Evolutionary conservation across 495 filamentous ascomycete genomes (phyloP), one percentile per base, ranked within the genome.

Genomic region (Ascodesmis nigricans): DNA sequence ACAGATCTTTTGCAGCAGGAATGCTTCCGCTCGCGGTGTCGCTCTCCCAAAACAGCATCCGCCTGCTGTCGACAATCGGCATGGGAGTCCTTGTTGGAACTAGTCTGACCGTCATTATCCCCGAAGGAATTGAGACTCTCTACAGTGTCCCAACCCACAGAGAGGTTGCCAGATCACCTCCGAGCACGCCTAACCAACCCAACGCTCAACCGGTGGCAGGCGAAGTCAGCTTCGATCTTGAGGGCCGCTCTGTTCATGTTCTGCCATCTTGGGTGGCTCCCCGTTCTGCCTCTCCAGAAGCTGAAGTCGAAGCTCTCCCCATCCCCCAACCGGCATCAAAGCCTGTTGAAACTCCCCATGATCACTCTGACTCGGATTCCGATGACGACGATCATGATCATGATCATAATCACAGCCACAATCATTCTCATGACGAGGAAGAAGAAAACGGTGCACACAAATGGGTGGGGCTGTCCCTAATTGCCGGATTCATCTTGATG

Each of bases 61-160:
- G 87, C 49, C 55, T 93, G 22, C 78, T 95, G 53, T 82, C 82
- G 7, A 79, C 81, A 14, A 70, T 97, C 51, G 87, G 87, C 20
- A 80, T 92, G 60, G 87, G 87, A 25, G 74, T 97, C 10, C 62
- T 97, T 5, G 82, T 97, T 14, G 87, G 87, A 22, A 95, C 84
- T 21, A 80, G 81, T 5, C 65, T 97, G 44, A 82, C 95, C 36
- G 80, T 97, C 2, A 97, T 97, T 52, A 91, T 97, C 48, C 87
- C 87, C 0, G 87, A 97, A 54, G 87, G 87, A 10, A 71, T 95
- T 31, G 87, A 93, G 48, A 87, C 87, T 4, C 59, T 93, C 31
- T 82, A 91, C 21, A 42, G 28, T 15, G 42, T 30, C 20, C 26
- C 34, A 31, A 19, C 10, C 21, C 27, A 45, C 17, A 29, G n/a